Evolutionary conservation across 2,329 filamentous ascomycete genomes (phyloP), one percentile per base, ranked within the genome.

Genomic region (Waltergamsia citrina): DNA sequence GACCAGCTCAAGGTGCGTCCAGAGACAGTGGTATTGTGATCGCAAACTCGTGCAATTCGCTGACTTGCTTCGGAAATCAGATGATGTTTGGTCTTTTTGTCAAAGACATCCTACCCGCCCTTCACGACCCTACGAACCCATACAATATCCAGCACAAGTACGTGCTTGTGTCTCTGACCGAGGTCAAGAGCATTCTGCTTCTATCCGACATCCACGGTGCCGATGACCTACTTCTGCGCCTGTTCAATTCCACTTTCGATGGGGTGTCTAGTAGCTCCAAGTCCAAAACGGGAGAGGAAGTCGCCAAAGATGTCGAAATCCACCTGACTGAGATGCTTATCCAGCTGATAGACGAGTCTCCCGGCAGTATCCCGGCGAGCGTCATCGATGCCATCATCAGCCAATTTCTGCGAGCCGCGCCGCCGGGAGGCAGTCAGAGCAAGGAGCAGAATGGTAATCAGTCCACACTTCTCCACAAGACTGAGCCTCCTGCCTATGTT

Each of bases 141-240:
- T 96, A 95, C 66, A 90, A 94, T 58, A 79, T 78, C 41, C 88
- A 96, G 57, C 86, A 98, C 61, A 79, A 92, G 59, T 92, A 93
- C 51, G 84, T 95, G 41, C 69, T 98, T 40, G 77, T 79, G 40
- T 95, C 88, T 14, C 72, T 98, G 20, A 81, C 86, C 36, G 86
- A 94, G 45, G 84, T 94, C 46, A 94, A 96, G 67, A 95, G 87
- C 60, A 85, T 98, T 27, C 74, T 96, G 7, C 75, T 98, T 26
- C 73, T 98, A 44, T 83, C 85, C 40, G 92, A 98, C 47, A 74
- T 96, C 25, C 81, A 87, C 18, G 81, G 83, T 37, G 75, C 85
- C 33, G 86, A 94, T 37, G 73, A 77, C 20, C 71, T 96, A 29
- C 77, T 93, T 18, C 64, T 85, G 7, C 75, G 82, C 30, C 71